Base-by-base conservation (phyloP, 2,329 filamentous ascomycete genomes). In the Acrocalymma vagum region DNA sequence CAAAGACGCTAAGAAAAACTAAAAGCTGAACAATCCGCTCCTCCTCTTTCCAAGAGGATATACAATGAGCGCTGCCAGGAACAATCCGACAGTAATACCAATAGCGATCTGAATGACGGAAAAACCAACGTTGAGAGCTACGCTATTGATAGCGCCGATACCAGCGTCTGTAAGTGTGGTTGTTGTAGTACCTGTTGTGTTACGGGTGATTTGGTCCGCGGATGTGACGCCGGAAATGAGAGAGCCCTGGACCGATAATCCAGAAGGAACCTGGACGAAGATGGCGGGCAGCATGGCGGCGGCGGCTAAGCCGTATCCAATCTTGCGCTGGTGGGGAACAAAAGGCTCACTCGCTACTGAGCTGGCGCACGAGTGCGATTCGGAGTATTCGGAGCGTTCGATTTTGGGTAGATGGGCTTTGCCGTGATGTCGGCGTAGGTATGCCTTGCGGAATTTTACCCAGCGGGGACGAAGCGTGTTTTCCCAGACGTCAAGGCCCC, bases 201-300 rank as follows among this genome's bases (percentile, higher is more conserved):
- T 75, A 7, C 65, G 60, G 5, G 72, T 75, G 49, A 83, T 80
- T 51, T 82, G 75, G 48, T 84, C 75, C 0, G 82, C 81, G 2
- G 75, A 78, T 8, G 76, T 76, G 29, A 85, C 72, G 10, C 82
- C 82, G 1, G 75, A 72, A 2, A 85, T 75, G 13, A 85, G 61
- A 10, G 74, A 78, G 1, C 82, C 82, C 36, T 73, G 77, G 2
- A 83, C 81, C 3, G 81, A 79, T 3, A 85, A 69, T 2, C 82
- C 82, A 3, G 76, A 80, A 0, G 82, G 82, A 0, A 85, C 82
- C 44, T 84, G 80, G 2, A 84, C 80, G 49, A 95, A 95, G 50
- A 96, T 95, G 5, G 87, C 91, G 0, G 91, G 91, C 8, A 96
- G 73, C 78, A 96, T 89, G 2, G 88, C 87, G 0, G 90, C 89